Percentiles rank a stretch among this genome's conserved stretches.
phyloP scores from a whole-genome alignment of 164 flowering plant genomes.

The Buxus sempervirens region DNA sequence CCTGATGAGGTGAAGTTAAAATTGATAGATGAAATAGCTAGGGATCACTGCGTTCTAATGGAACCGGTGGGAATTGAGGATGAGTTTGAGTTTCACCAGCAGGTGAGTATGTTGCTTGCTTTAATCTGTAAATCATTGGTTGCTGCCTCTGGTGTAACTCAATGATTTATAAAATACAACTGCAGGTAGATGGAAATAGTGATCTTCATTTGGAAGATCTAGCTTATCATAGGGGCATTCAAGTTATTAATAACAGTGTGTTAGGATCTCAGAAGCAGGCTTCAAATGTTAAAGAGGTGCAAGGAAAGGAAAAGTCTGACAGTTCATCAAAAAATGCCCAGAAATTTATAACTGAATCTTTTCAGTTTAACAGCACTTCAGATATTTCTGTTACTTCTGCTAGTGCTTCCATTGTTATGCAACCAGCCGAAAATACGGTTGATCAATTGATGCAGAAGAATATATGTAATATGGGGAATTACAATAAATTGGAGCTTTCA shows the following conservation, averaged over 20 bases:
- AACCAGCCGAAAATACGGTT: conserved; percentile 1
- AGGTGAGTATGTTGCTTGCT: conserved; percentile 9
- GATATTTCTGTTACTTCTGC: conserved; percentile 6
- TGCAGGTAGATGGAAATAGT: conserved; percentile 15
- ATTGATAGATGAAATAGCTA: conserved; percentile 57
- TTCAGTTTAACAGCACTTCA: neutral
- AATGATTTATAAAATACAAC: neutral
- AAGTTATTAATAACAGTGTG: conserved; percentile 1
- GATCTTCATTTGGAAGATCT: conserved; percentile 5
- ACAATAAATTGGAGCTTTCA: neutral
- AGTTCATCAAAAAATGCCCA: conserved; percentile 10
- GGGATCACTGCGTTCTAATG: conserved; percentile 30
- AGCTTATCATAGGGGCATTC: neutral
- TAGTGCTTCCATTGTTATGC: conserved; percentile 12
- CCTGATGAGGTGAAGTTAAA: conserved; percentile 50
- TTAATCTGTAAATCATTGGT: neutral
- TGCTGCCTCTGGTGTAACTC: neutral
- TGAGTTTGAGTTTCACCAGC: conserved; percentile 29
- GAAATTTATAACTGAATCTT: neutral
- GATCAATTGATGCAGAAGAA: neutral
- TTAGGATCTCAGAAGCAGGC: conserved; percentile 7
- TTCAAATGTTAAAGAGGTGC: conserved; percentile 13
- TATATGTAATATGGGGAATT: conserved; percentile 1
- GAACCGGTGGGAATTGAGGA: conserved; percentile 35
- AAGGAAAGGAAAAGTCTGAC: conserved; percentile 5